Evolutionary conservation across 805 yeast genomes (phyloP).

Genomic region (Ogataea methylovora): DNA sequence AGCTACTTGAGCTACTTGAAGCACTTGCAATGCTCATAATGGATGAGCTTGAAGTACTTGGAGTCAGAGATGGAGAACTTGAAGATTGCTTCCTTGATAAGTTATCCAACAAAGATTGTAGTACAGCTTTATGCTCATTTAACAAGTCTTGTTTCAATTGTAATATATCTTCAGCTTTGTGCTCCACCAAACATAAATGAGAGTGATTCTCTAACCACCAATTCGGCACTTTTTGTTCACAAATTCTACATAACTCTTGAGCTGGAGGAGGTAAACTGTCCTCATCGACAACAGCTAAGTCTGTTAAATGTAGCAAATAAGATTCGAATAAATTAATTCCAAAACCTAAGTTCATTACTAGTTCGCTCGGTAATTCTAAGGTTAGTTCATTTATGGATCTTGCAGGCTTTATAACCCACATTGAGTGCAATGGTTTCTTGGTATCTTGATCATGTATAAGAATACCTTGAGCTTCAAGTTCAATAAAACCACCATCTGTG

Average conservation of each 20-base stretch:
- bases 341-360: slow-evolving; percentile 77
- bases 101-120: slow-evolving; percentile 37
- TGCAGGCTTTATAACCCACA: slow-evolving; percentile 89
- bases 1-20: slow-evolving; percentile 5
- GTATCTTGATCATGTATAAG: slow-evolving; percentile 57
- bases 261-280: slow-evolving; percentile 70
- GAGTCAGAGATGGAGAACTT: slow-evolving; percentile 3
- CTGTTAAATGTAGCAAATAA: slow-evolving; percentile 59
- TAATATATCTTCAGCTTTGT: slow-evolving; percentile 70
- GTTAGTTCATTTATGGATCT: slow-evolving; percentile 52
- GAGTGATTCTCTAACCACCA: slow-evolving; percentile 97
- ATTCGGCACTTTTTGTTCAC: slow-evolving; percentile 85
- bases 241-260: slow-evolving; percentile 79
- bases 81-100: slow-evolving; percentile 15
- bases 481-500: slow-evolving; percentile 56
- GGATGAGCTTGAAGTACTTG: slow-evolving; percentile 5
- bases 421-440: slow-evolving; percentile 65
- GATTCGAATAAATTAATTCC: slow-evolving; percentile 80
- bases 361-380: slow-evolving; percentile 59
- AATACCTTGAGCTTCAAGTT: slow-evolving; percentile 91
- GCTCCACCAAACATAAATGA: slow-evolving; percentile 80
- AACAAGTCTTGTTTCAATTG: slow-evolving; percentile 69
- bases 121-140: slow-evolving; percentile 55
- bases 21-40: slow-evolving; percentile 8
- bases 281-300: slow-evolving; percentile 56